Percentiles rank a stretch among this genome's conserved stretches.
Evolutionary conservation across 495 filamentous ascomycete species (phyloP).

Genomic region (Penicillium subrubescens): DNA sequence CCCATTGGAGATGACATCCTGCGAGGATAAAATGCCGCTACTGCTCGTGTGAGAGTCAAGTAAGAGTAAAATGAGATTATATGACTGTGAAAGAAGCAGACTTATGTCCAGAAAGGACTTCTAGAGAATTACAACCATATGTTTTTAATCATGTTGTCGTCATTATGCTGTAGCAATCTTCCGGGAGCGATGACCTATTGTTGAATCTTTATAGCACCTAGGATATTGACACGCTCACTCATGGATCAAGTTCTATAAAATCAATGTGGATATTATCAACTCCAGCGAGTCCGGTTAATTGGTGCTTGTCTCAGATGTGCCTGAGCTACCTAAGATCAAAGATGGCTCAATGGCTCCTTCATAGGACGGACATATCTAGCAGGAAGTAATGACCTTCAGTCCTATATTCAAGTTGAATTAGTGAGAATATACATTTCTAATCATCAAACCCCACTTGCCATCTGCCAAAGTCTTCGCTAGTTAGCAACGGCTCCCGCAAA

Average conservation of each 20-base stretch:
- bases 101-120: neutral
- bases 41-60: neutral
- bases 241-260: neutral
- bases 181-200: neutral
- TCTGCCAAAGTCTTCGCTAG: too few species aligned
- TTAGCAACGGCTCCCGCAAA: too few species aligned
- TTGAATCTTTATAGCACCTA: neutral
- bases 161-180: neutral
- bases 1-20: constrained; percentile 30
- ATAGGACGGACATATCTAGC: neutral
- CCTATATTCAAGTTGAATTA: neutral
- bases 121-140: too few species aligned
- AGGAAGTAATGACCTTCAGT: neutral
- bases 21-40: neutral
- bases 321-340: neutral
- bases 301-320: neutral
- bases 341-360: neutral
- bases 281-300: neutral
- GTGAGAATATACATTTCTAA: too few species aligned
- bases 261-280: neutral
- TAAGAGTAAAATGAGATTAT: neutral
- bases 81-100: neutral
- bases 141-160: neutral
- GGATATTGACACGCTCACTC: neutral
- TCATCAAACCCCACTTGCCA: too few species aligned